phyloP scores from a whole-genome alignment of 257 asterid species.

The Salvia miltiorrhiza region DNA sequence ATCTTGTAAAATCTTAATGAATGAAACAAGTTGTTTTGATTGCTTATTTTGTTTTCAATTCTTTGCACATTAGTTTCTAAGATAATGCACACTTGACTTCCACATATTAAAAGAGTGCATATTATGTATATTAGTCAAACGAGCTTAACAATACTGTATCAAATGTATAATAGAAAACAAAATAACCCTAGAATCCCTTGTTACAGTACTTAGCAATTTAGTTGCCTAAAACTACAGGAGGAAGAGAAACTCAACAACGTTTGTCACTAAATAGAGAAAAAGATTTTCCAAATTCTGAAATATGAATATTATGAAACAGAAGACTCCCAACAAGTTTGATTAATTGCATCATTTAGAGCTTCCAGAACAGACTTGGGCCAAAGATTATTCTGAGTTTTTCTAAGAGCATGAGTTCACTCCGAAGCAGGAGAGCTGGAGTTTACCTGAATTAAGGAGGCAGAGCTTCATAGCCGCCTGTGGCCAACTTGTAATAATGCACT shows the following conservation, averaged over 20 bases:
- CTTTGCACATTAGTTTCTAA: too few relatives aligned
- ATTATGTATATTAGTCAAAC: too few relatives aligned
- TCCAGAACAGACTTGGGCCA: constrained; percentile 83
- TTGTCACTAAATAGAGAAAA: too few relatives aligned
- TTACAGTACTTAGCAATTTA: not conserved
- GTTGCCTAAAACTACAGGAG: not conserved
- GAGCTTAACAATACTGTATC: too few relatives aligned
- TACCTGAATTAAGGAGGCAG: constrained; percentile 30
- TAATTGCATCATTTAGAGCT: constrained; percentile 70
- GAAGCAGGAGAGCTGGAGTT: not conserved
- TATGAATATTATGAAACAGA: not conserved
- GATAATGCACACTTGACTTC: too few relatives aligned
- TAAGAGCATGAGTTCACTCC: constrained; percentile 31
- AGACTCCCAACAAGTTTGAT: constrained; percentile 64
- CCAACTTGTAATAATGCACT: too few relatives aligned
- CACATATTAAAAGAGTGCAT: too few relatives aligned
- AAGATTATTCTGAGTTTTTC: constrained; percentile 47
- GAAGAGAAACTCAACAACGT: not conserved
- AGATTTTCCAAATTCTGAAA: too few relatives aligned
- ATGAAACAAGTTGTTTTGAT: too few relatives aligned
- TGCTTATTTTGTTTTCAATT: too few relatives aligned
- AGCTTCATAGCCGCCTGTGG: constrained; percentile 67
- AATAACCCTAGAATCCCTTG: too few relatives aligned
- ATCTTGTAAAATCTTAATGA: too few relatives aligned
- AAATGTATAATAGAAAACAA: not conserved